These are phyloP conservation scores for Fomitopsis schrenkii DNA, from an alignment of 1,284 basidiomycete species.

Conservation along the genomic window DNA sequence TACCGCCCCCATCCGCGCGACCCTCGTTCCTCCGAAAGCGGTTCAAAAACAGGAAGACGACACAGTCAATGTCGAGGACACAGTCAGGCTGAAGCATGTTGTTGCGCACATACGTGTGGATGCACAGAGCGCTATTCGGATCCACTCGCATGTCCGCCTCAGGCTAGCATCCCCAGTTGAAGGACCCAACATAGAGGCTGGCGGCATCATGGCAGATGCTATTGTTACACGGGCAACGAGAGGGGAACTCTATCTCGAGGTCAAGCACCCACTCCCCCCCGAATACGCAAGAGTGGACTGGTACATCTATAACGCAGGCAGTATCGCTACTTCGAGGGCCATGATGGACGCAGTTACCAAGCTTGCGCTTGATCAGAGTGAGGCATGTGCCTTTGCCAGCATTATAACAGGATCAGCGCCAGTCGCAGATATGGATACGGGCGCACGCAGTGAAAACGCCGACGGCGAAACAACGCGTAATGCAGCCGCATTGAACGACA, in stretches of 20 bases:
- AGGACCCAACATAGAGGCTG: constrained; percentile 35
- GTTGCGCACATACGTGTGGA: constrained; percentile 54
- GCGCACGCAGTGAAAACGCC: constrained; percentile 5
- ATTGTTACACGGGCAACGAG: constrained; percentile 44
- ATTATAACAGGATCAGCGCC: constrained; percentile 34
- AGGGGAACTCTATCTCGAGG: constrained; percentile 49
- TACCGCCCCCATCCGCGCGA: constrained; percentile 15
- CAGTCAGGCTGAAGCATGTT: constrained; percentile 22
- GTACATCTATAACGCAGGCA: constrained; percentile 60
- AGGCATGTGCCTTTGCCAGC: constrained; percentile 47
- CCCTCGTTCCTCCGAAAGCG: constrained; percentile 11
- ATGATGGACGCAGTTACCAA: constrained; percentile 58
- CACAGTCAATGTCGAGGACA: neutral
- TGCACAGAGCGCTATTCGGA: constrained; percentile 38
- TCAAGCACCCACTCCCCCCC: constrained; percentile 54
- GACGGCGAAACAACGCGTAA: neutral
- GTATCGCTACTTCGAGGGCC: constrained; percentile 53
- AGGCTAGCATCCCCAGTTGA: constrained; percentile 53
- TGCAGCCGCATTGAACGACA: constrained; percentile 39
- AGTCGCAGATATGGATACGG: constrained; percentile 1
- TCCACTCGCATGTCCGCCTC: constrained; percentile 61
- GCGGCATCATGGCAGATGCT: constrained; percentile 47
- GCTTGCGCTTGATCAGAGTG: constrained; percentile 37
- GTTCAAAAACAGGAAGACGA: neutral
- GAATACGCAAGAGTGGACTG: constrained; percentile 56